phyloP scores from a whole-genome alignment of 225 moss, liverwort and hornwort genomes.

The Straminergon stramineum region DNA sequence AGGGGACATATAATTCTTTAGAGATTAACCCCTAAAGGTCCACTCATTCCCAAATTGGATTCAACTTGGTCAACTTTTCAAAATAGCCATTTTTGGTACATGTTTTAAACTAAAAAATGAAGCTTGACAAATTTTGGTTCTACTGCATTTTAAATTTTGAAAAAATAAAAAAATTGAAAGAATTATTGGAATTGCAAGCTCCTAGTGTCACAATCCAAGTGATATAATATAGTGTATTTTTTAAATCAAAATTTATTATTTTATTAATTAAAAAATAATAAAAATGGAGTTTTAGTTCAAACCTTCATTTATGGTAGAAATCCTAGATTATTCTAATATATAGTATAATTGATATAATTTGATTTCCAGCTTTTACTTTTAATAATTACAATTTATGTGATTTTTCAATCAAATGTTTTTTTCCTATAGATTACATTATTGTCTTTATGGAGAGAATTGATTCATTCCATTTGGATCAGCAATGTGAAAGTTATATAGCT shows the following conservation, averaged over 20 bases:
- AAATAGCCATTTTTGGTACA: background rate
- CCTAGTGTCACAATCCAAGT: background rate
- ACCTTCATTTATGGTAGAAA: background rate
- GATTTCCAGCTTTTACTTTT: background rate
- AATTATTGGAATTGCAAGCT: background rate
- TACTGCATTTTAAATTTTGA: background rate
- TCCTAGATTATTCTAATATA: background rate
- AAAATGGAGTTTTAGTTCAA: background rate
- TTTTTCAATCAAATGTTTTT: background rate
- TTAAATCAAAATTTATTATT: background rate
- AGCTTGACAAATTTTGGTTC: background rate
- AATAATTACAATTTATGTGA: background rate
- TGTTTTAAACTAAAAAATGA: background rate
- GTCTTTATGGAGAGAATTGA: background rate
- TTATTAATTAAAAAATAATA: background rate
- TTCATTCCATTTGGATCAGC: background rate
- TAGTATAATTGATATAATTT: background rate
- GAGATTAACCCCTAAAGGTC: background rate
- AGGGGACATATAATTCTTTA: too few species aligned
- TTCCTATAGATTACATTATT: background rate
- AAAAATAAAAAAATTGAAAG: background rate
- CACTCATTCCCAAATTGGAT: background rate
- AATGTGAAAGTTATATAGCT: background rate
- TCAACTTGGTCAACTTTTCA: background rate
- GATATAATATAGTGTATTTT: background rate